A percentile compares a stretch with the other conserved stretches of the same genome.
These are phyloP conservation scores for Morella rubra DNA, from an alignment of 306 rosid genomes.

Conservation along the genomic window DNA sequence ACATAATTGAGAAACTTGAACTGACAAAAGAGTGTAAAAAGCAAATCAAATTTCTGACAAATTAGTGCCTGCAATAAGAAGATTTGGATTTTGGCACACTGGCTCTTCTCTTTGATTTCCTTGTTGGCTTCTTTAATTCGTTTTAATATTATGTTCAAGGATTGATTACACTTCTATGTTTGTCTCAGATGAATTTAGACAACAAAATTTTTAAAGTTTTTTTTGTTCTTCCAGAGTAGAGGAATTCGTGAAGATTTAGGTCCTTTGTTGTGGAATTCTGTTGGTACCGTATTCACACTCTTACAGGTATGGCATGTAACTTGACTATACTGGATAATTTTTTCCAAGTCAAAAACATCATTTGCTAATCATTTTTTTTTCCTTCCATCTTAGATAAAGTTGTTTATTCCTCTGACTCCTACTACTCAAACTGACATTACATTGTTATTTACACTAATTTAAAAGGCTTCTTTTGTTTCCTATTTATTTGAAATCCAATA, in stretches of 20 bases:
- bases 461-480: neutral
- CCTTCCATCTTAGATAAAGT: neutral
- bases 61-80: too few relatives aligned
- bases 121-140: neutral
- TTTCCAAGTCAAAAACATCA: neutral
- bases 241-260: slow-evolving; percentile 31
- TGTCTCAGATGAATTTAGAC: neutral
- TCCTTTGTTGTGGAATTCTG: slow-evolving; percentile 42
- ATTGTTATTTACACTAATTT: neutral
- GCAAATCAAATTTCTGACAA: too few relatives aligned
- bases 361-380: neutral
- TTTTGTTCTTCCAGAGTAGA: slow-evolving; percentile 25
- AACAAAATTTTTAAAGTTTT: neutral
- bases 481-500: neutral
- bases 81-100: too few relatives aligned
- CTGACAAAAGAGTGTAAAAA: neutral
- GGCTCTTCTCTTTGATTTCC: neutral
- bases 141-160: neutral
- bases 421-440: neutral
- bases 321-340: neutral
- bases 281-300: slow-evolving; percentile 30
- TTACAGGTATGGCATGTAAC: slow-evolving; percentile 30
- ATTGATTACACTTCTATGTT: neutral
- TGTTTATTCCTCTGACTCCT: neutral
- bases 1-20: neutral